phyloP scores from a whole-genome alignment of 805 yeast genomes.

The Zygosaccharomyces bisporus region DNA sequence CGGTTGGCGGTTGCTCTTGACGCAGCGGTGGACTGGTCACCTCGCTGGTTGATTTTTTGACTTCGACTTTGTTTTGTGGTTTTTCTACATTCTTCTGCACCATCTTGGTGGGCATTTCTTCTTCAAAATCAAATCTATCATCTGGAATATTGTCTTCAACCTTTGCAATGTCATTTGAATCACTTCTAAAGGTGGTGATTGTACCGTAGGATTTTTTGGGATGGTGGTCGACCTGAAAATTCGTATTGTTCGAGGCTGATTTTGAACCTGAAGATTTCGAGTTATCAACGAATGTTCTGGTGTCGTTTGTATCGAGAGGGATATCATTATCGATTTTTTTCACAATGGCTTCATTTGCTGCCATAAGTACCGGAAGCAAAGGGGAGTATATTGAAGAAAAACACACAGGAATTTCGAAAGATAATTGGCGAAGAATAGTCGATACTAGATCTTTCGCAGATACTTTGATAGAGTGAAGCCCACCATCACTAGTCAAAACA shows the following conservation, averaged over 20 bases:
- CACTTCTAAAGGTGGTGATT: conserved; percentile 34
- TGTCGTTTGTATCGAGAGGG: neutral
- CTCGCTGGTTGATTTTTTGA: neutral
- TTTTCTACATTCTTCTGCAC: neutral
- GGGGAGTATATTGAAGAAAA: conserved; percentile 30
- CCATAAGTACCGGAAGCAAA: conserved; percentile 17
- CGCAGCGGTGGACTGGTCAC: conserved; percentile 6
- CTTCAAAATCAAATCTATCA: conserved; percentile 1
- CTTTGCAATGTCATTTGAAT: conserved; percentile 27
- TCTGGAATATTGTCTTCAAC: conserved; percentile 1
- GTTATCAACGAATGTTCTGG: neutral
- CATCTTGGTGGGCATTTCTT: neutral
- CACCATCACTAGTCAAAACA: conserved; percentile 15
- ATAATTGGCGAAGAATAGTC: conserved; percentile 10
- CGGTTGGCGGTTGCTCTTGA: neutral
- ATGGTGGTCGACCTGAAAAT: conserved; percentile 13
- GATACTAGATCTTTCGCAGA: conserved; percentile 17
- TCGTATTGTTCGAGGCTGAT: neutral
- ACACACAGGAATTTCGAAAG: conserved; percentile 20
- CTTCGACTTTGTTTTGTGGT: conserved; percentile 3
- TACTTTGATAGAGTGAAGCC: conserved; percentile 7
- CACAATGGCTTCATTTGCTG: conserved; percentile 23
- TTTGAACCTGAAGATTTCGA: neutral
- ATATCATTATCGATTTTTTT: conserved; percentile 13
- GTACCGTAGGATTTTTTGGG: conserved; percentile 31